Evolutionary conservation across 2,329 filamentous ascomycete species (phyloP).

Genomic region (Penicillium sp.): DNA sequence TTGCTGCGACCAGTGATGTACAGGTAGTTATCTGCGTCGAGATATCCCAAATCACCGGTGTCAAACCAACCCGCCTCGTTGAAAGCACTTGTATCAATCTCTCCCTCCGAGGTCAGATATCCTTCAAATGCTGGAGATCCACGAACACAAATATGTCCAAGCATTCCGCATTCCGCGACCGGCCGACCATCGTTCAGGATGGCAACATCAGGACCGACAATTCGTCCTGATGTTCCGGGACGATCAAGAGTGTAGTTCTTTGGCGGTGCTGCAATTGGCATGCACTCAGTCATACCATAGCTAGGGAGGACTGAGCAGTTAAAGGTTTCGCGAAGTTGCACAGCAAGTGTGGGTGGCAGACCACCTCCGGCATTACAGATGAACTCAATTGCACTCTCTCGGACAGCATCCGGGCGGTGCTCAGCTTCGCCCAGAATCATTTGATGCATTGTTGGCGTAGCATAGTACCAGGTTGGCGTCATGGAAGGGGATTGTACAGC

Average conservation of each 20-base stretch:
- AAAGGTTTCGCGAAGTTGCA: constrained; percentile 56
- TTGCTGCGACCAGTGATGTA: constrained; percentile 62
- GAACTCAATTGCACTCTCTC: constrained; percentile 54
- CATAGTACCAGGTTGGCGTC: constrained; percentile 62
- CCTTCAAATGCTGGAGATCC: constrained; percentile 58
- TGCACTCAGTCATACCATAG: constrained; percentile 66
- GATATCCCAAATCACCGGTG: constrained; percentile 59
- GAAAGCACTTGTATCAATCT: constrained; percentile 38
- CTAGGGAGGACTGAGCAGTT: constrained; percentile 58
- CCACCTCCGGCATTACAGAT: constrained; percentile 62
- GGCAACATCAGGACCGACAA: constrained; percentile 56
- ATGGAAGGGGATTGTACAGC: constrained; percentile 48
- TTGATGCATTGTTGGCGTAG: constrained; percentile 62
- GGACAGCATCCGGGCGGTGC: constrained; percentile 45
- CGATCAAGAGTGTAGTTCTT: constrained; percentile 58
- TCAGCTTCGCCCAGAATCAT: constrained; percentile 55
- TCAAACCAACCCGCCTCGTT: constrained; percentile 58
- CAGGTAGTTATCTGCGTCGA: constrained; percentile 57
- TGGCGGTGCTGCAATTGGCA: constrained; percentile 62
- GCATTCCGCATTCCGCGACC: constrained; percentile 34
- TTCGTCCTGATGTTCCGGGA: constrained; percentile 58
- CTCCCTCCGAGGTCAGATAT: constrained; percentile 20
- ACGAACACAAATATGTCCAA: constrained; percentile 57
- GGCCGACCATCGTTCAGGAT: constrained; percentile 51
- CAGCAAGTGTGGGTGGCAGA: constrained; percentile 56